A percentile compares a stretch with the other conserved stretches of the same genome.
Evolutionary conservation across 441 rosid genomes (phyloP).

Genomic region (Eutrema salsugineum): DNA sequence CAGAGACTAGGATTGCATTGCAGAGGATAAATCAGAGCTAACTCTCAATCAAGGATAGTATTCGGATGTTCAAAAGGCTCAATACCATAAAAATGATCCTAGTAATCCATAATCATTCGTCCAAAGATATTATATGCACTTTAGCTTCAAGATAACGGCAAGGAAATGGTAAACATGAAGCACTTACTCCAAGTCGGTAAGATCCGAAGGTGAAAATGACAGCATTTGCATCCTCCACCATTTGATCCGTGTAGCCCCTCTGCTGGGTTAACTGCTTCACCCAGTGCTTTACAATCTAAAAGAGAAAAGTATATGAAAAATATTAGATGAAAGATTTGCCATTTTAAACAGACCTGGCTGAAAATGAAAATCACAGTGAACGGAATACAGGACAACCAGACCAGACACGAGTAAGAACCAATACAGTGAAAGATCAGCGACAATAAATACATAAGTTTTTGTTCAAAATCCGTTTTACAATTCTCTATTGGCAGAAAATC

Average conservation of each 20-base stretch:
- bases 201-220: constrained; percentile 72
- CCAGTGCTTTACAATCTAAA: constrained; percentile 62
- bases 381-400: not conserved
- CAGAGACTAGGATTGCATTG: not conserved
- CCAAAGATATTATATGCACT: not conserved
- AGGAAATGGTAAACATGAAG: not conserved
- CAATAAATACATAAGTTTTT: not conserved
- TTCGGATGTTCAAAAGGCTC: not conserved
- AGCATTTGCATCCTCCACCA: constrained; percentile 71
- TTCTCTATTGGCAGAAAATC: not conserved
- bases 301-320: not conserved
- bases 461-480: not conserved
- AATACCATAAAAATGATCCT: not conserved
- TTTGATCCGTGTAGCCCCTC: constrained; percentile 58
- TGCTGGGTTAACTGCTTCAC: constrained; percentile 51
- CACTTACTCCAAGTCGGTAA: constrained; percentile 64
- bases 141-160: not conserved
- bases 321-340: not conserved
- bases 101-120: not conserved
- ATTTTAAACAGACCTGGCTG: not conserved
- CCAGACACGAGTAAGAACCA: not conserved
- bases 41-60: not conserved
- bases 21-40: not conserved
- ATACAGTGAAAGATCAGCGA: not conserved
- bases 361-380: not conserved